Evolutionary conservation across 2,329 filamentous ascomycete species (phyloP).

Genomic region (Penicillium sp.): DNA sequence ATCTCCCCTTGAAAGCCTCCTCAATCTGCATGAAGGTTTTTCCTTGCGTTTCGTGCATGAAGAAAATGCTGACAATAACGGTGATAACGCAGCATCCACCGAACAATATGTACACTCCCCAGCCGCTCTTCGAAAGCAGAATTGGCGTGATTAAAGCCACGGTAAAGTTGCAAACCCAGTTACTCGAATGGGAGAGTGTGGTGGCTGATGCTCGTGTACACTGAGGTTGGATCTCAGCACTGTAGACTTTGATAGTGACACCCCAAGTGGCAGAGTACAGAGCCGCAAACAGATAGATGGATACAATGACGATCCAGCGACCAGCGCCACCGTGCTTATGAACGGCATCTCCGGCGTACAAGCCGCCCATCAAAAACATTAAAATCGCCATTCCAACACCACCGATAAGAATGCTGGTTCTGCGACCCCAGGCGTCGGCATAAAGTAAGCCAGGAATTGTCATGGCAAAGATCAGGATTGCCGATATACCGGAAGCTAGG

Average conservation of each 20-base stretch:
- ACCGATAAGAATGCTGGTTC: slow-evolving; percentile 36
- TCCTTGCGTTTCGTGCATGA: slow-evolving; percentile 55
- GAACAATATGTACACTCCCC: slow-evolving; percentile 50
- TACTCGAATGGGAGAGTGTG: slow-evolving; percentile 52
- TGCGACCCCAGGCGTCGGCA: slow-evolving; percentile 60
- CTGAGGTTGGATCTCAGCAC: slow-evolving; percentile 59
- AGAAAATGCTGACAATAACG: slow-evolving; percentile 40
- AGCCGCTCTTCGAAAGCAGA: slow-evolving; percentile 44
- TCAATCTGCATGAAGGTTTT: slow-evolving; percentile 52
- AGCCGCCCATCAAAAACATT: slow-evolving; percentile 39
- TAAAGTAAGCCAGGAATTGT: slow-evolving; percentile 59
- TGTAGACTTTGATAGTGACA: slow-evolving; percentile 58
- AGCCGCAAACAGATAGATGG: slow-evolving; percentile 25
- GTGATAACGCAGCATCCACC: slow-evolving; percentile 43
- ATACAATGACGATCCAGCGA: slow-evolving; percentile 29
- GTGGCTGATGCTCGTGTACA: slow-evolving; percentile 57
- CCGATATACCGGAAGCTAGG: slow-evolving; percentile 62
- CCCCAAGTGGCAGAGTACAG: slow-evolving; percentile 50
- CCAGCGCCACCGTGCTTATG: slow-evolving; percentile 28
- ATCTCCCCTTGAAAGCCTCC: slow-evolving; percentile 38
- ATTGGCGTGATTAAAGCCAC: slow-evolving; percentile 49
- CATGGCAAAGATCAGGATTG: slow-evolving; percentile 58
- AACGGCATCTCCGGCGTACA: slow-evolving; percentile 35
- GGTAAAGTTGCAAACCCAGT: slow-evolving; percentile 51
- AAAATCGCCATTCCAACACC: slow-evolving; percentile 29